Evolutionary conservation across 768 basidiomycete genomes (phyloP).

Genomic region (Boletus vinaceobasis): DNA sequence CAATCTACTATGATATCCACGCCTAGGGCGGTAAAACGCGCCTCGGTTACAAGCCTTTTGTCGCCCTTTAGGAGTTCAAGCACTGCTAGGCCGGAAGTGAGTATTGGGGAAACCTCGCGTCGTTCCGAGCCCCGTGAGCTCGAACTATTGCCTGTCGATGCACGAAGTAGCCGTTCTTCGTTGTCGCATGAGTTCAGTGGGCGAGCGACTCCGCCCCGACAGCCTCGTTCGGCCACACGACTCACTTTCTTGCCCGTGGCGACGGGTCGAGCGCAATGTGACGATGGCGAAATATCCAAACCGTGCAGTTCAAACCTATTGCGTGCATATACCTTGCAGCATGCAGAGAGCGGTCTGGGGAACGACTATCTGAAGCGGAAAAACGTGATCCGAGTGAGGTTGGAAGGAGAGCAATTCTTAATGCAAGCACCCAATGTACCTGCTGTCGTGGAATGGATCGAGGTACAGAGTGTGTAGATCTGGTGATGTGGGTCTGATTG

Average conservation of each 20-base stretch:
- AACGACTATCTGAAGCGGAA: conserved; percentile 92
- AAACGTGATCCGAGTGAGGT: conserved; percentile 87
- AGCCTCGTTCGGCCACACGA: conserved; percentile 19
- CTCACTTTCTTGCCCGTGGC: conserved; percentile 22
- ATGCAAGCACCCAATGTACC: conserved; percentile 82
- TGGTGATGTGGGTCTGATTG: conserved; percentile 2
- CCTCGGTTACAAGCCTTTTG: conserved; percentile 29
- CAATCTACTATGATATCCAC: conserved; percentile 14
- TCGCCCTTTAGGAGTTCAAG: conserved; percentile 23
- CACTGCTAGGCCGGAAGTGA: conserved; percentile 7
- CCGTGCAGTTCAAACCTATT: conserved; percentile 55
- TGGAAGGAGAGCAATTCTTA: conserved; percentile 96
- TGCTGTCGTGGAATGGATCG: conserved; percentile 93
- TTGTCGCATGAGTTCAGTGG: conserved; percentile 15
- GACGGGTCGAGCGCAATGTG: conserved; percentile 15
- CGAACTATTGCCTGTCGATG: conserved; percentile 24
- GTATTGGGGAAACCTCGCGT: conserved; percentile 7
- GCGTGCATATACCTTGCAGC: conserved; percentile 74
- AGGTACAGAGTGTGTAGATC: conserved; percentile 49
- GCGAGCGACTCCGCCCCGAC: conserved; percentile 10
- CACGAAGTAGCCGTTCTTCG: conserved; percentile 21
- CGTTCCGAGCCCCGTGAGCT: conserved; percentile 13
- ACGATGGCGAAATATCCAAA: conserved; percentile 32
- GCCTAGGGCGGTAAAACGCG: conserved; percentile 20
- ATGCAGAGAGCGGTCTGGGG: conserved; percentile 91